Percentiles rank a stretch among this genome's conserved stretches.
Evolutionary conservation across 2,329 filamentous ascomycete species (phyloP).

Genomic region (Stagonosporopsis tanaceti): DNA sequence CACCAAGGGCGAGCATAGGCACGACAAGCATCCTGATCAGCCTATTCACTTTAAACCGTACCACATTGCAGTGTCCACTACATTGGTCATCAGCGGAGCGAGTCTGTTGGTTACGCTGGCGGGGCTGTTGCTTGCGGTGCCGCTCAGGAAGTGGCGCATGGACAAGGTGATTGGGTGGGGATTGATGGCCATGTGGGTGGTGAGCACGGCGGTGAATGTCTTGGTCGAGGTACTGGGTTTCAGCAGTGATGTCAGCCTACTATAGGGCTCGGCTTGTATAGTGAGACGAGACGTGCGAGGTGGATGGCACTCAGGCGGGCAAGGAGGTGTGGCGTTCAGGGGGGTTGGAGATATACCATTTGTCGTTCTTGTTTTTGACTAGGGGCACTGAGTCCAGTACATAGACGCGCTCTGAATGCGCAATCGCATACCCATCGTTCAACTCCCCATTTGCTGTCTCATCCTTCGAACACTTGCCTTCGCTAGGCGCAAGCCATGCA

Average conservation of each 20-base stretch:
- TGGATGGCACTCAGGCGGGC: background rate
- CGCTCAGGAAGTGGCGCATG: slow-evolving; percentile 55
- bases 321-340: background rate
- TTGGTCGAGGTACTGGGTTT: slow-evolving; percentile 71
- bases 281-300: background rate
- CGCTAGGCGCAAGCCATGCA: too few relatives aligned
- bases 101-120: slow-evolving; percentile 83
- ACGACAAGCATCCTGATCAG: slow-evolving; percentile 71
- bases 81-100: slow-evolving; percentile 83
- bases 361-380: background rate
- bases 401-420: background rate
- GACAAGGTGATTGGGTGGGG: slow-evolving; percentile 71
- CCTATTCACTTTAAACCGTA: slow-evolving; percentile 77
- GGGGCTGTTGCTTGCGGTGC: slow-evolving; percentile 80
- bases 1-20: slow-evolving; percentile 69
- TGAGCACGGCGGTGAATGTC: slow-evolving; percentile 84
- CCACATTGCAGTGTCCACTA: slow-evolving; percentile 82
- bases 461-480: background rate
- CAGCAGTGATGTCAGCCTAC: slow-evolving; percentile 40
- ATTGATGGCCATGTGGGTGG: slow-evolving; percentile 79
- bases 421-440: background rate
- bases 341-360: background rate
- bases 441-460: background rate
- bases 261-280: background rate
- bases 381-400: background rate